phyloP scores from a whole-genome alignment of 169 alveolate genomes.

The Plasmodium ovale region DNA sequence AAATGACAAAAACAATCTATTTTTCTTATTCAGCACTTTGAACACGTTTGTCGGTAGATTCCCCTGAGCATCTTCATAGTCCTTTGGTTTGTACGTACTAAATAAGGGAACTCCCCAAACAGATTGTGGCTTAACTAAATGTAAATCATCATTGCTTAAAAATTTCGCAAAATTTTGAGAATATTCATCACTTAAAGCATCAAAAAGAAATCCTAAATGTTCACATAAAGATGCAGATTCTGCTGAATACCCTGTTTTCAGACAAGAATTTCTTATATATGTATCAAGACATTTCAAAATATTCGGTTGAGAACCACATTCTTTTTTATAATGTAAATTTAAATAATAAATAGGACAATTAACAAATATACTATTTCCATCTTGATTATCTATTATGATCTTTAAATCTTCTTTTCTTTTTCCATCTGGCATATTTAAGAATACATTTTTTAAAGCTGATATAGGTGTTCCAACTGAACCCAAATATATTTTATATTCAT shows the following conservation, averaged over 20 bases:
- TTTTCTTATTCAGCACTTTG: conserved; percentile 11
- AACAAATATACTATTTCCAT: background rate
- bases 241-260: background rate
- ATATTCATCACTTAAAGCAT: conserved; percentile 12
- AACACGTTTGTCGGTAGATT: conserved; percentile 2
- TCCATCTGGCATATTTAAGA: conserved; percentile 5
- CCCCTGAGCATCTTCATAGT: background rate
- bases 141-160: background rate
- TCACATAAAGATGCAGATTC: conserved; percentile 15
- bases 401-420: conserved; percentile 9
- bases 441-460: conserved; percentile 50
- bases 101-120: conserved; percentile 37
- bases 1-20: conserved; percentile 36
- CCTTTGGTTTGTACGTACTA: conserved; percentile 17
- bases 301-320: conserved; percentile 2
- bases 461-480: conserved; percentile 8
- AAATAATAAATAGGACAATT: conserved; percentile 25
- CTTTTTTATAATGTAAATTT: conserved; percentile 41
- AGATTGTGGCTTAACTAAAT: conserved; percentile 17
- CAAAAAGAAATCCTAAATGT: conserved; percentile 34
- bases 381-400: conserved; percentile 12
- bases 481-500: conserved; percentile 53
- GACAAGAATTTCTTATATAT: conserved; percentile 22
- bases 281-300: conserved; percentile 50
- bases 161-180: conserved; percentile 18